A percentile compares a stretch with the other conserved stretches of the same genome.
Evolutionary conservation across 106 monocot genomes (phyloP).

Genomic region (Amphibolis antarctica): DNA sequence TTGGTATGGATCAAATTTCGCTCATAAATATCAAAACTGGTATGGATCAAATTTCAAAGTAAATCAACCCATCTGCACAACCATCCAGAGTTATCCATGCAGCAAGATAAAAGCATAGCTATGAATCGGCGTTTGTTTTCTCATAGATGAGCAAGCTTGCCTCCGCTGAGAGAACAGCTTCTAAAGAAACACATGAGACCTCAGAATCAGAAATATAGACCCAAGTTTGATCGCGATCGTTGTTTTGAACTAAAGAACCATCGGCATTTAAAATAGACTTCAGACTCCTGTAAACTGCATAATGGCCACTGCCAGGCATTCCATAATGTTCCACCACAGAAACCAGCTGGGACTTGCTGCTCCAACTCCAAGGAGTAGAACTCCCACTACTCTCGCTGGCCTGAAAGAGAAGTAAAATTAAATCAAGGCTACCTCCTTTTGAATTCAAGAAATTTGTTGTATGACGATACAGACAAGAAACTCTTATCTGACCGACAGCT

Average conservation of each 20-base stretch:
- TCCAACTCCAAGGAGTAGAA: conserved; percentile 11
- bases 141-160: conserved; percentile 91
- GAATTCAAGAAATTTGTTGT: too few relatives aligned
- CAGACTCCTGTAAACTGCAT: conserved; percentile 58
- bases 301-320: conserved; percentile 68
- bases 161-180: conserved; percentile 59
- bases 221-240: conserved; percentile 25
- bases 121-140: conserved; percentile 1
- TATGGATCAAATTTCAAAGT: too few relatives aligned
- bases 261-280: conserved; percentile 3
- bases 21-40: too few relatives aligned
- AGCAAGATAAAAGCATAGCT: too few relatives aligned
- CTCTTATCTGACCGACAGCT: too few relatives aligned
- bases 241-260: conserved; percentile 2
- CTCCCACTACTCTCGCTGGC: neutral
- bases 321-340: conserved; percentile 91
- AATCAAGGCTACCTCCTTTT: too few relatives aligned
- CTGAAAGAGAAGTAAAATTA: neutral
- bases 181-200: conserved; percentile 47
- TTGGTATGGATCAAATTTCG: too few relatives aligned
- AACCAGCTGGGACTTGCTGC: conserved; percentile 31
- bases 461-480: too few relatives aligned
- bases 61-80: too few relatives aligned
- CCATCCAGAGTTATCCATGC: too few relatives aligned
- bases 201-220: conserved; percentile 60